Evolutionary conservation across 495 filamentous ascomycete genomes (phyloP), one percentile per base, ranked within the genome.

Genomic region (Xylaria intraflava): DNA sequence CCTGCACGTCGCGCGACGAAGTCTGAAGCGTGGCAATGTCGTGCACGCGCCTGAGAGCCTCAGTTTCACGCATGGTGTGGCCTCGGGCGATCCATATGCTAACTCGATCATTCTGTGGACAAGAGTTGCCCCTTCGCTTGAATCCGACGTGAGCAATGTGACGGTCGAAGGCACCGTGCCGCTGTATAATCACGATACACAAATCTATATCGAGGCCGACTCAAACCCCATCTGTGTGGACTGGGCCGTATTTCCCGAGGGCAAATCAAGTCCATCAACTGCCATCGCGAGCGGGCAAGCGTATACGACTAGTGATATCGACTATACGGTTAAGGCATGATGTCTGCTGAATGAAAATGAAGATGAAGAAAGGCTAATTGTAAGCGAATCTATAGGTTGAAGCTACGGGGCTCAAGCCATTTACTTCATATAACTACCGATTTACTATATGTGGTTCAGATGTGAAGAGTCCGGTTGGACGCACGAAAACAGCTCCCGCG

Each of bases 21-120:
- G 59, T 27, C 31, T 70, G 10, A 72, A 72, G 53, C 68, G 69
- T 61, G 83, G 81, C 39, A 83, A 83, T 14, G 71, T 78, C 31
- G 80, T 83, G 17, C 81, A 78, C 55, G 76, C 80, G 2, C 56
- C 65, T 1, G 58, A 58, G 1, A 60, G 74, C 51, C 67, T 85
- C 39, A 75, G 76, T 55, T 86, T 88, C 63, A 87, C 83, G 7
- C 84, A 86, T 54, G 81, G 83, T 53, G 75, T 87, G 10, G 84
- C 84, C n/a, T 83, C 80, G 16, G 84, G 84, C 9, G 84, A 88
- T 57, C 84, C 84, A 2, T 85, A 81, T 58, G 64, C 78, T 14
- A 65, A 79, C 58, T 82, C 77, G 17, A 78, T 87, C 2, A 82
- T 88, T 49, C 71, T 88, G 0, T 87, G 84, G 83, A 86, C 84